Conservation (phyloP, 495 filamentous ascomycete species). For the Xylaria longipes region DNA sequence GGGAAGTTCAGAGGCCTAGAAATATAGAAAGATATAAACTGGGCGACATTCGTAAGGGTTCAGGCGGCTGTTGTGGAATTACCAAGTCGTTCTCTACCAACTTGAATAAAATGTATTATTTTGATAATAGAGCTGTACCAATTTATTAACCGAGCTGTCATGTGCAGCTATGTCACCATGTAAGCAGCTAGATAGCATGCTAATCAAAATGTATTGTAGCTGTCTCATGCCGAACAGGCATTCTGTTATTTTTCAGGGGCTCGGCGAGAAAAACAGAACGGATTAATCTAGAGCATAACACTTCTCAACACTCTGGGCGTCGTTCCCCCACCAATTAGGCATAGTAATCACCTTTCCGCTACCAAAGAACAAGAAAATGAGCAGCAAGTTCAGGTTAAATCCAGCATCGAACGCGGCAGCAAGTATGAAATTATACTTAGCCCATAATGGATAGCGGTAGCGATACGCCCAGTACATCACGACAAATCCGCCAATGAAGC, state of each 20-base stretch:
- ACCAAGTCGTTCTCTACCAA: neutral
- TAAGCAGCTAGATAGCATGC: neutral
- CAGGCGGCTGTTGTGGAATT: neutral
- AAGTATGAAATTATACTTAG: conserved; percentile 62
- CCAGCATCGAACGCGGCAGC: conserved; percentile 65
- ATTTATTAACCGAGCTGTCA: neutral
- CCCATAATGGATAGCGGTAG: conserved; percentile 61
- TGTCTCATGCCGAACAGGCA: neutral
- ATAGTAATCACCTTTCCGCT: conserved; percentile 59
- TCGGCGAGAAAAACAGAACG: too few relatives aligned
- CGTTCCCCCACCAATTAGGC: conserved; percentile 66
- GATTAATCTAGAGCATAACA: conserved; percentile 41
- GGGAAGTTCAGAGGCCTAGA: neutral
- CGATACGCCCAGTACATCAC: conserved; percentile 63
- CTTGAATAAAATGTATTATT: neutral
- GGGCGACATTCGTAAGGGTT: too few relatives aligned
- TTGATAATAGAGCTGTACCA: neutral
- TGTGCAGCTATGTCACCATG: neutral
- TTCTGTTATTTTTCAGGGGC: neutral
- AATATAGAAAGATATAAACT: too few relatives aligned
- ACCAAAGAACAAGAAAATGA: conserved; percentile 63
- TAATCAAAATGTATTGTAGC: neutral
- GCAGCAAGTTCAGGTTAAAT: conserved; percentile 63
- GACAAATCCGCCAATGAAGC: conserved; percentile 62
- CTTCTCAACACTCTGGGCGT: conserved; percentile 43